These are phyloP conservation scores for Gossypium davidsonii DNA, from an alignment of 441 rosid species.

Conservation along the genomic window DNA sequence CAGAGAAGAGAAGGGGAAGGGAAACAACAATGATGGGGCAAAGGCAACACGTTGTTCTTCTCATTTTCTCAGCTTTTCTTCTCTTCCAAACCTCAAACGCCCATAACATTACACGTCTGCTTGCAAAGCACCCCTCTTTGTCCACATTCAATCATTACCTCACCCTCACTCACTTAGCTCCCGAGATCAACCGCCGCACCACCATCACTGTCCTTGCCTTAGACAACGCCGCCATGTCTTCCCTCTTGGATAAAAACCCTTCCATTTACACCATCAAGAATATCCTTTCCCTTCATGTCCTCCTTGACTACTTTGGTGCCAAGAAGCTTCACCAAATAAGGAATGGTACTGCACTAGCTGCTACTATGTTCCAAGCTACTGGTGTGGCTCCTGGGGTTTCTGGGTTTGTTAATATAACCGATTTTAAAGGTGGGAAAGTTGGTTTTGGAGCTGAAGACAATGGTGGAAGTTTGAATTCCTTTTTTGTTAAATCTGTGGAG, in stretches of 20 bases:
- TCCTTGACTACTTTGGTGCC: slow-evolving; percentile 82
- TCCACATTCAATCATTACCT: slow-evolving; percentile 96
- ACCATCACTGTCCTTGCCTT: slow-evolving; percentile 85
- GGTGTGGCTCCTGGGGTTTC: slow-evolving; percentile 79
- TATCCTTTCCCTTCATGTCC: slow-evolving; percentile 77
- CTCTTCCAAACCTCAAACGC: slow-evolving; percentile 30
- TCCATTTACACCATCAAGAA: slow-evolving; percentile 70
- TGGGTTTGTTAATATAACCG: slow-evolving; percentile 84
- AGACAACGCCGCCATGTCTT: slow-evolving; percentile 70
- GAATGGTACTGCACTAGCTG: slow-evolving; percentile 67
- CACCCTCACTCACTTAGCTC: slow-evolving; percentile 67
- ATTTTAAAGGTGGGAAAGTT: slow-evolving; percentile 80
- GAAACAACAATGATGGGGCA: slow-evolving; percentile 28
- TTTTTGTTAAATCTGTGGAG: slow-evolving; percentile 62
- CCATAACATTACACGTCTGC: slow-evolving; percentile 70
- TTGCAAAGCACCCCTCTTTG: slow-evolving; percentile 60
- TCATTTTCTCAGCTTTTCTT: slow-evolving; percentile 17
- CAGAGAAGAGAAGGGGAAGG: background rate
- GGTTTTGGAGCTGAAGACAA: slow-evolving; percentile 67
- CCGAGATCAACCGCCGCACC: slow-evolving; percentile 74
- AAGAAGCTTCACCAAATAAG: slow-evolving; percentile 88
- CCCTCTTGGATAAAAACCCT: slow-evolving; percentile 52
- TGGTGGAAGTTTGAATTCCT: slow-evolving; percentile 43
- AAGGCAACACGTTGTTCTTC: slow-evolving; percentile 1
- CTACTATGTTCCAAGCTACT: slow-evolving; percentile 86